Percentiles rank a stretch among this genome's conserved stretches.
phyloP scores from a whole-genome alignment of 2,329 filamentous ascomycete genomes.

The Colletotrichum higginsianum region DNA sequence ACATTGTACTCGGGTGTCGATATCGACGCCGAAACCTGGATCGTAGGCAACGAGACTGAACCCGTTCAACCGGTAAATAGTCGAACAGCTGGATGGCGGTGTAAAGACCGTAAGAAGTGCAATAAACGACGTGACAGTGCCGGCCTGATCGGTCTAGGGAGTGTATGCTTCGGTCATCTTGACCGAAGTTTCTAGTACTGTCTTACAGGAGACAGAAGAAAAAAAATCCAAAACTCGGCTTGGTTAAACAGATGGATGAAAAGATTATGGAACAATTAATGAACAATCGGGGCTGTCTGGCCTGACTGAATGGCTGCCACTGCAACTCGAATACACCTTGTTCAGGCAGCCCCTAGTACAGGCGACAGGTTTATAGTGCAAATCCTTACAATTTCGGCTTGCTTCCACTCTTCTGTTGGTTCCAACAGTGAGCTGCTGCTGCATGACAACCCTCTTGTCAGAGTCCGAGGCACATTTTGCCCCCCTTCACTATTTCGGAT shows the following conservation, averaged over 20 bases:
- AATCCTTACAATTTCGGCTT: background rate
- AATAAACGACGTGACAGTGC: constrained; percentile 24
- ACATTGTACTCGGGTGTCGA: constrained; percentile 21
- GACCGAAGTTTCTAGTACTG: background rate
- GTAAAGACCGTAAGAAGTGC: constrained; percentile 16
- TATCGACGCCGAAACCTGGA: constrained; percentile 15
- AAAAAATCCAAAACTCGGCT: background rate
- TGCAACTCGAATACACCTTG: background rate
- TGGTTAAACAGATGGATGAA: too few relatives aligned
- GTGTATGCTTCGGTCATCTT: constrained; percentile 21
- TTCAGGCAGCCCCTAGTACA: too few relatives aligned
- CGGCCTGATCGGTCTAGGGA: constrained; percentile 3
- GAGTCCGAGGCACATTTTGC: background rate
- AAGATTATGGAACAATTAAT: background rate
- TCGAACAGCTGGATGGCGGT: constrained; percentile 21
- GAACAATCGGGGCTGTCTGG: background rate
- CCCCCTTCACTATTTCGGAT: background rate
- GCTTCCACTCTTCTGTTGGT: background rate
- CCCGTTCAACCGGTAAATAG: constrained; percentile 12
- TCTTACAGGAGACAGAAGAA: background rate
- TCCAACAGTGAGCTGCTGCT: background rate
- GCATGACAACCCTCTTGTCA: background rate
- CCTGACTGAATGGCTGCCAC: background rate
- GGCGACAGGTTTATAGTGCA: background rate
- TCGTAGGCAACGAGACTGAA: constrained; percentile 21